phyloP scores from a whole-genome alignment of 805 yeast genomes.

The Danielozyma ontarioensis region DNA sequence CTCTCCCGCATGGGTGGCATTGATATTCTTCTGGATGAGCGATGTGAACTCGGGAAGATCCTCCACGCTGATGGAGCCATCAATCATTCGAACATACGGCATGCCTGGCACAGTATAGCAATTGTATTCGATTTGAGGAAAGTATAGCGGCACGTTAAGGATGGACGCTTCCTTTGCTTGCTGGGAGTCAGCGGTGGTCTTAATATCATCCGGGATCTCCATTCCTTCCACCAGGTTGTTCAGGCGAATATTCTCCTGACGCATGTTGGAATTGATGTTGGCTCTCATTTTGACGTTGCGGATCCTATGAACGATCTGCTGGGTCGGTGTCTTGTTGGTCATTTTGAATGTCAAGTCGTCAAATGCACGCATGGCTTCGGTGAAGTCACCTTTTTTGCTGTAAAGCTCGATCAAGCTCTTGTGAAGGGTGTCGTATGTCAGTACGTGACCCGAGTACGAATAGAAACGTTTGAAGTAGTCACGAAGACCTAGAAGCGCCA shows the following conservation, averaged over 20 bases:
- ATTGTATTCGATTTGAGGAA: neutral
- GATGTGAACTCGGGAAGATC: slow-evolving; percentile 24
- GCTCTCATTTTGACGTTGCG: neutral
- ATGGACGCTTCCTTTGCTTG: neutral
- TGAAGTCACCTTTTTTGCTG: slow-evolving; percentile 15
- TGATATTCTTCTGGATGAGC: slow-evolving; percentile 26
- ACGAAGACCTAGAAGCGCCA: slow-evolving; percentile 24
- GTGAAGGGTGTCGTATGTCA: slow-evolving; percentile 21
- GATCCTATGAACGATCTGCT: neutral
- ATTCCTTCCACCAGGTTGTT: neutral
- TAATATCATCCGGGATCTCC: neutral
- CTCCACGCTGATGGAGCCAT: neutral
- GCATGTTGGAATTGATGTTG: neutral
- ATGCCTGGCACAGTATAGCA: neutral
- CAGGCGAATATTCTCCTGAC: neutral
- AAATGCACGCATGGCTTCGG: slow-evolving; percentile 19
- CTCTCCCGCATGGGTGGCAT: slow-evolving; percentile 20
- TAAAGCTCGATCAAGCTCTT: slow-evolving; percentile 27
- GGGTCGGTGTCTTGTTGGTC: neutral
- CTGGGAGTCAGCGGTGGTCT: neutral
- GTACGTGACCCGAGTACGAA: slow-evolving; percentile 26
- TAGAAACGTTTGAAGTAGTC: slow-evolving; percentile 34
- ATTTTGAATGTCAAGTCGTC: slow-evolving; percentile 4
- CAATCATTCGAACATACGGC: neutral
- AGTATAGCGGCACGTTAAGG: neutral